A percentile compares a stretch with the other conserved stretches of the same genome.
These are phyloP conservation scores for Eucommia ulmoides DNA, from an alignment of 257 asterid genomes.

Conservation along the genomic window DNA sequence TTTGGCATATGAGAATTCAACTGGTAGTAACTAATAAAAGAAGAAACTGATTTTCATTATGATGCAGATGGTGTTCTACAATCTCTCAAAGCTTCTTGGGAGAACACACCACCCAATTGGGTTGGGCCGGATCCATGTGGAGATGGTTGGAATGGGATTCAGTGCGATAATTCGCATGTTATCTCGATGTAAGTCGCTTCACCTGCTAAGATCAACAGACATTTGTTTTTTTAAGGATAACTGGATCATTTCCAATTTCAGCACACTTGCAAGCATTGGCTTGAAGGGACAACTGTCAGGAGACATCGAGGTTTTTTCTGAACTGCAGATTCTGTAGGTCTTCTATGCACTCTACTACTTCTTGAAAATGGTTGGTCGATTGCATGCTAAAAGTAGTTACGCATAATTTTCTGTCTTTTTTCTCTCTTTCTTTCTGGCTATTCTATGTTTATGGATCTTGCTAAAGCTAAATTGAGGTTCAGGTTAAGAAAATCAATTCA, in stretches of 20 bases:
- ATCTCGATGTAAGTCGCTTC: constrained; percentile 45
- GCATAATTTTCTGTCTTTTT: background rate
- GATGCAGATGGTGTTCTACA: constrained; percentile 57
- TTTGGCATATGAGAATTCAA: background rate
- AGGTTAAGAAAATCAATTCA: background rate
- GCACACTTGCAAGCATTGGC: constrained; percentile 47
- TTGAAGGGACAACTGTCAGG: constrained; percentile 46
- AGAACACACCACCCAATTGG: constrained; percentile 85
- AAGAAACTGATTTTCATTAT: constrained; percentile 6
- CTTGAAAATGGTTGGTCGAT: too few species aligned
- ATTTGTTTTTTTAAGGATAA: constrained; percentile 4
- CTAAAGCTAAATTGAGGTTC: too few species aligned
- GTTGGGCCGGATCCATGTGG: constrained; percentile 74
- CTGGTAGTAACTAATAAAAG: background rate
- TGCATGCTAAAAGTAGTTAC: too few species aligned
- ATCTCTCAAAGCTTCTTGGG: constrained; percentile 60
- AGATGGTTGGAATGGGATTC: constrained; percentile 61
- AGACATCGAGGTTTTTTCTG: constrained; percentile 54
- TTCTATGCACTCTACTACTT: background rate
- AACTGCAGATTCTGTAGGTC: constrained; percentile 44
- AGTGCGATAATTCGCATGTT: constrained; percentile 46
- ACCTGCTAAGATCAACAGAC: too few species aligned
- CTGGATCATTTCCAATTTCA: constrained; percentile 18
- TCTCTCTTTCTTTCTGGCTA: background rate
- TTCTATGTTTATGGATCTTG: too few species aligned